Evolutionary conservation across 768 basidiomycete genomes (phyloP).

Genomic region (Naganishia antarctica): DNA sequence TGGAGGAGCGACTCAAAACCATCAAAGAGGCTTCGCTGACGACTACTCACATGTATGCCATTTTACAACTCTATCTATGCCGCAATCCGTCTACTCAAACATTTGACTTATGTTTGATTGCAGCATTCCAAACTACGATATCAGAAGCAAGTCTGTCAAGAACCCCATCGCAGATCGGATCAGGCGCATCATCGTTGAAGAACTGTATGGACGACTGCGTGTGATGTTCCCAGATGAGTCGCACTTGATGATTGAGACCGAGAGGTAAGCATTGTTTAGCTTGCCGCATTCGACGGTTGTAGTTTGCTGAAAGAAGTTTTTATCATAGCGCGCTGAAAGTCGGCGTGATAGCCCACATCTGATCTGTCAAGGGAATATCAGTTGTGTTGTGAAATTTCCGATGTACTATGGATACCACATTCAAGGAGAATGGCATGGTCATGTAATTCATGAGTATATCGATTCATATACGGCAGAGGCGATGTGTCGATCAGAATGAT

Average conservation of each 20-base stretch:
- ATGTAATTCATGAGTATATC: no score
- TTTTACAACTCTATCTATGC: neutral
- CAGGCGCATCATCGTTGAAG: constrained; percentile 58
- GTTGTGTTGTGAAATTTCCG: no score
- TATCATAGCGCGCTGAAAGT: constrained; percentile 1
- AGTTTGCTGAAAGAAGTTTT: neutral
- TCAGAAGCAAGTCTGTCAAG: constrained; percentile 50
- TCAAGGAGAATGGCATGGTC: no score
- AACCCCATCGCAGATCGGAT: constrained; percentile 51
- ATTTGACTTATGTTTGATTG: no score
- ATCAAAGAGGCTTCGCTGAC: constrained; percentile 52
- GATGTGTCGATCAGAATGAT: neutral
- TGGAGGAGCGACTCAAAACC: constrained; percentile 49
- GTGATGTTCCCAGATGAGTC: constrained; percentile 32
- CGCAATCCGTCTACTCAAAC: no score
- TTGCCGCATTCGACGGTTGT: neutral
- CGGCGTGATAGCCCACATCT: constrained; percentile 3
- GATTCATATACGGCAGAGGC: neutral
- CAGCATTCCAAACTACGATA: constrained; percentile 61
- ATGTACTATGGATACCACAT: no score
- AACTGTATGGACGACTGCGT: constrained; percentile 59
- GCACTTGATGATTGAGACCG: neutral
- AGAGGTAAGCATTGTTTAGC: neutral
- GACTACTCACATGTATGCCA: constrained; percentile 60
- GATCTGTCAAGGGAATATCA: no score